Evolutionary conservation across 2,329 filamentous ascomycete genomes (phyloP), one percentile per base, ranked within the genome.

Genomic region (Ophiostoma pallidulum): DNA sequence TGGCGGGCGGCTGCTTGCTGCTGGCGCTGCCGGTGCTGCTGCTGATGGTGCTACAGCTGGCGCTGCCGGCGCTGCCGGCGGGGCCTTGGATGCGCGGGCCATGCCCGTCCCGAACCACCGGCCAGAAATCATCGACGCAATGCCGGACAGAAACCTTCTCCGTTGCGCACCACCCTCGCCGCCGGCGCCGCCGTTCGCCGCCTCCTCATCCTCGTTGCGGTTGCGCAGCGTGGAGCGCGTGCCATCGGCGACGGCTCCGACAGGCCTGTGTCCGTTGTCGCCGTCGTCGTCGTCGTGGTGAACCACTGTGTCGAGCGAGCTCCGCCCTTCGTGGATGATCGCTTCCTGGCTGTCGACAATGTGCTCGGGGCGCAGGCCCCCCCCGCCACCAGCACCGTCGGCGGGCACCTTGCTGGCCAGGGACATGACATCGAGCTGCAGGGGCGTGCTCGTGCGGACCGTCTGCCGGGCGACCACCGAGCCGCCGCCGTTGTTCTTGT

Each of bases 281-380:
- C 16, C 22, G 32, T 29, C 33, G 18, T 35, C 36, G 29, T 31
- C 48, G 16, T 39, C 19, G n/a, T 13, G 13, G 44, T 20, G 12
- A 4, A 36, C 19, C 10, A 42, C 28, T 4, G 37, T 43, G 4
- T 12, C 40, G 12, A 29, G 12, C 8, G 28, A 41, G 24, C 29
- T 33, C 14, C 16, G 33, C 20, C 33, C 37, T 12, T 49, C 48
- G 19, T 49, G 38, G 29, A 51, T 42, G 20, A 54, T 47, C 31
- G 48, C 53, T 9, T 50, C 38, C 12, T 54, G 53, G 49, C 53
- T 54, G 9, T 18, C 18, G 7, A 50, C 18, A 1, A 31, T 22
- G 31, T 35, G 16, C 9, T 50, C 50, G 1, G 37, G 13, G 3
- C 10, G 13, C n/a, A 36, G 19, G 20, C 31, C 31, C 6, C 36